Conservation (phyloP, 306 rosid genomes). For the Pachyrhizus erosus region DNA sequence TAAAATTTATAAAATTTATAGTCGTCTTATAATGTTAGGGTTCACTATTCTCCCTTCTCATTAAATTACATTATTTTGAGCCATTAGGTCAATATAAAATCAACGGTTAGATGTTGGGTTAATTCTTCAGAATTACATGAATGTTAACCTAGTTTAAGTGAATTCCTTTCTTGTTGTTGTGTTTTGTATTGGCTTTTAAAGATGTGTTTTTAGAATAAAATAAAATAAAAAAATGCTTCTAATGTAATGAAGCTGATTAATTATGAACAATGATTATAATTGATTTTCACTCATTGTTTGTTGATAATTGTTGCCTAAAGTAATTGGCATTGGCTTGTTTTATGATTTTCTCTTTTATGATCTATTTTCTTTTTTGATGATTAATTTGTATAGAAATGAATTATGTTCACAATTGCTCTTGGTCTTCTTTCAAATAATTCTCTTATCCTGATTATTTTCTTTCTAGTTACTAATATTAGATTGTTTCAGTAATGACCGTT, state of each 20-base stretch:
- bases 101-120: background rate
- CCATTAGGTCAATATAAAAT: background rate
- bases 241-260: background rate
- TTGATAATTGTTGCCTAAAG: background rate
- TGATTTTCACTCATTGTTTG: background rate
- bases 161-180: background rate
- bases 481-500: constrained; percentile 5
- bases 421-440: background rate
- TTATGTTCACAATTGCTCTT: constrained; percentile 5
- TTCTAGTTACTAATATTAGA: background rate
- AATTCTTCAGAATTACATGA: background rate
- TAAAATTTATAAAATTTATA: too few relatives aligned
- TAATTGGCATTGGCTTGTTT: constrained; percentile 30
- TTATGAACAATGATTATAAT: background rate
- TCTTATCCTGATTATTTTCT: background rate
- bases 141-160: background rate
- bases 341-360: constrained; percentile 16
- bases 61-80: background rate
- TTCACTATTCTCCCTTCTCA: background rate
- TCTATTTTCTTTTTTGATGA: constrained; percentile 12
- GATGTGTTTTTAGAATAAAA: background rate
- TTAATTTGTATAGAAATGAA: background rate
- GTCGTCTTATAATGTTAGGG: background rate
- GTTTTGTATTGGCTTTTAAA: constrained; percentile 8
- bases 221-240: background rate